These are phyloP conservation scores for Plenodomus lindquistii DNA, from an alignment of 2,329 filamentous ascomycete genomes.

Conservation along the genomic window DNA sequence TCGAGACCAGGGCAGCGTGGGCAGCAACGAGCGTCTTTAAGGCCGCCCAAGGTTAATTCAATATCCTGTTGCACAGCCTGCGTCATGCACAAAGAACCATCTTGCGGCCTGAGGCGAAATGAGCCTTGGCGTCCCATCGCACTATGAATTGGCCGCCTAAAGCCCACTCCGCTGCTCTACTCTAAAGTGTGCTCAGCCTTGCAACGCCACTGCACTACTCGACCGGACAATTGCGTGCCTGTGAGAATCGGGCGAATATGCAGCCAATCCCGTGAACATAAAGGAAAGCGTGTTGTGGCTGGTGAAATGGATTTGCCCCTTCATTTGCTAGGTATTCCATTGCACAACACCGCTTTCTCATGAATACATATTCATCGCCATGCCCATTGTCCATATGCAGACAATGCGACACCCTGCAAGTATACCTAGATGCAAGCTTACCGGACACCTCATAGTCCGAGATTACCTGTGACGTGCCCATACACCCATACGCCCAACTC, in stretches of 20 bases:
- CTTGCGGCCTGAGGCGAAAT: slow-evolving; percentile 2
- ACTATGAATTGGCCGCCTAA: background rate
- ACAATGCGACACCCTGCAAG: too few relatives aligned
- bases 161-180: background rate
- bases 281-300: background rate
- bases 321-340: background rate
- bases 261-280: background rate
- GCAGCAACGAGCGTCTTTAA: slow-evolving; percentile 13
- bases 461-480: slow-evolving; percentile 11
- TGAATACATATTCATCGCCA: background rate
- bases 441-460: too few relatives aligned
- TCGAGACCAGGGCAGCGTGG: background rate
- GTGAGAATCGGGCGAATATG: background rate
- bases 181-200: background rate
- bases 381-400: too few relatives aligned
- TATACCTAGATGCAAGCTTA: too few relatives aligned
- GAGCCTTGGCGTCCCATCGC: background rate
- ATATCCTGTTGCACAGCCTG: slow-evolving; percentile 9
- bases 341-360: background rate
- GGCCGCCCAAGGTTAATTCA: background rate
- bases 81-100: slow-evolving; percentile 13
- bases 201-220: background rate
- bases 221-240: background rate
- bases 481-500: slow-evolving; percentile 1
- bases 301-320: background rate